phyloP scores from a whole-genome alignment of 257 asterid genomes.

The Orobanche coerulescens region DNA sequence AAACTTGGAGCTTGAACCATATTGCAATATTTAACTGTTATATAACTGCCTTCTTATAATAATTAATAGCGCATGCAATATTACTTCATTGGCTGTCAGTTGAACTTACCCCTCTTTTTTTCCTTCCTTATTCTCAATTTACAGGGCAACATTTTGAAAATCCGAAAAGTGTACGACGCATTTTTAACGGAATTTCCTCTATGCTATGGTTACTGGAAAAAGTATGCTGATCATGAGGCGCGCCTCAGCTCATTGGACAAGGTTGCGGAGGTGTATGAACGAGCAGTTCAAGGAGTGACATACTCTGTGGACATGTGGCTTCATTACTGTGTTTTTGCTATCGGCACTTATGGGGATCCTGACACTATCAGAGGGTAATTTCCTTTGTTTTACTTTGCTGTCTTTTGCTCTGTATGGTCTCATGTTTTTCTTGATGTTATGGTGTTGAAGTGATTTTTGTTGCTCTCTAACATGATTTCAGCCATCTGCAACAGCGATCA shows the following conservation, averaged over 20 bases:
- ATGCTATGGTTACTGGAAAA: constrained; percentile 99
- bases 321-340: constrained; percentile 81
- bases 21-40: not conserved
- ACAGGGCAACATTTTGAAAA: constrained; percentile 70
- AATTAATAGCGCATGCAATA: not conserved
- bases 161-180: constrained; percentile 79
- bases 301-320: constrained; percentile 99
- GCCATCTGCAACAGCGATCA: constrained; percentile 55
- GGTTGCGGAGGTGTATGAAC: constrained; percentile 91
- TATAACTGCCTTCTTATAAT: constrained; percentile 2
- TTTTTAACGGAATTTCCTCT: constrained; percentile 91
- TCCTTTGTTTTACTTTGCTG: constrained; percentile 19
- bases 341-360: constrained; percentile 86
- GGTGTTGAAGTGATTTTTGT: constrained; percentile 35
- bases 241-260: constrained; percentile 77
- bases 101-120: not conserved
- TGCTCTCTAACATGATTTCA: constrained; percentile 59
- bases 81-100: not conserved
- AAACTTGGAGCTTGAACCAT: constrained; percentile 1
- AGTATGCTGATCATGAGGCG: constrained; percentile 96
- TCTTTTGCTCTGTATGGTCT: constrained; percentile 24
- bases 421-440: constrained; percentile 31
- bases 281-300: constrained; percentile 94
- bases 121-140: constrained; percentile 1
- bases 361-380: constrained; percentile 84